Evolutionary conservation across 1,284 basidiomycete species (phyloP), one percentile per base, ranked within the genome.

Genomic region (Pholiota adiposa): DNA sequence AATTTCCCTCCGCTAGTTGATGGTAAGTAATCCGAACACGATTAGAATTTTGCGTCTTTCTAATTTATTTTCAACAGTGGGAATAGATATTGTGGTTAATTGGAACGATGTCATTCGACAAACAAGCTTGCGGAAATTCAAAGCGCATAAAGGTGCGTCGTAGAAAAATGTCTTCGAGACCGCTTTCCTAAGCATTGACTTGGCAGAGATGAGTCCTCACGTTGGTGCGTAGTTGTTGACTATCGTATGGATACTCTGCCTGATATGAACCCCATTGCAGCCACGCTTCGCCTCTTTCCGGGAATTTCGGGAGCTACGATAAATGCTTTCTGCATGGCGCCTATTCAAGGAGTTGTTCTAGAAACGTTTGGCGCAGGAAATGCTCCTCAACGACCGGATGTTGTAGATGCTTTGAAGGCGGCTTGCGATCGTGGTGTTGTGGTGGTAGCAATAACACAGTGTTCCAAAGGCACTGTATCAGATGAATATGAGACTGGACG

Each of bases 281-380:
- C 88, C 6, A 89, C 87, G 11, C 75, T 94, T 25, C 88, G 93
- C 12, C 79, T 97, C 8, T 97, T 96, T 67, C 95, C 95, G 2
- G 95, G 95, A 21, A 93, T 97, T 62, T 87, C 88, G 14, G 81
- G 83, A 0, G 79, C 83, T 3, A 90, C 89, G 11, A 79, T 94
- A 52, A 84, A 80, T 16, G 89, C 90, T 1, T 94, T 94, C 69
- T 81, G 93, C 23, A 80, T 79, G 56, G 85, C 88, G 6, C 87
- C 90, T 1, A 85, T 89, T 11, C 83, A 82, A 52, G 93, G 93
- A 8, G 88, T 96, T 1, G 88, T 97, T 11, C 80, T 97, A 4
- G 93, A 96, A 72, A 93, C 91, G 1, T 97, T 93, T 73, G 95
- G 95, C 5, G 89, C 94, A 0, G 95, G 95, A 0, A 93, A 93